These are phyloP conservation scores for Komagataella pseudopastoris DNA, from an alignment of 805 yeast species.

Conservation along the genomic window DNA sequence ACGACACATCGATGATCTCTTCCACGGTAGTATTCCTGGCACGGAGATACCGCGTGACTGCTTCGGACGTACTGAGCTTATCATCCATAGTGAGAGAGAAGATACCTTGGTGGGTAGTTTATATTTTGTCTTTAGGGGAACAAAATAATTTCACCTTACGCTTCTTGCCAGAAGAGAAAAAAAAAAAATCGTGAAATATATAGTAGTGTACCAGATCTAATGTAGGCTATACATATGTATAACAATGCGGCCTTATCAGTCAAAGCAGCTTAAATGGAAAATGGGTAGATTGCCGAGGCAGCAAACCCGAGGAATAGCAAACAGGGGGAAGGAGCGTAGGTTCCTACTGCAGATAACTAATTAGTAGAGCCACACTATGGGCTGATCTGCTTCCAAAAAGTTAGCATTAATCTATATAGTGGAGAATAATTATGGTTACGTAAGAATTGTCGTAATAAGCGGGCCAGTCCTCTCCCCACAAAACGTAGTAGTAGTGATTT, in stretches of 20 bases:
- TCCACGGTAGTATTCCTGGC: conserved; percentile 31
- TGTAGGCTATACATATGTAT: background rate
- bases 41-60: conserved; percentile 43
- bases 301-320: background rate
- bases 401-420: background rate
- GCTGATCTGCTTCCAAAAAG: background rate
- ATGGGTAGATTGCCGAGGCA: background rate
- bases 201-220: background rate
- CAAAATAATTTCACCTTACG: background rate
- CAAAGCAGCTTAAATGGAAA: background rate
- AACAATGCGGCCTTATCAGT: background rate
- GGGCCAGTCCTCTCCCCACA: background rate
- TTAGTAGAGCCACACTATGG: background rate
- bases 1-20: conserved; percentile 24
- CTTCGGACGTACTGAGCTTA: conserved; percentile 24
- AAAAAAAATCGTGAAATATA: too few relatives aligned
- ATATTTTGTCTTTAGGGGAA: background rate
- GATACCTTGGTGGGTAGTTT: background rate
- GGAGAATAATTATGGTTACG: background rate
- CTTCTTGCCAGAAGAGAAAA: background rate
- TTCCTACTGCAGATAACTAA: background rate
- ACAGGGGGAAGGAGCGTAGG: background rate
- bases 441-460: background rate
- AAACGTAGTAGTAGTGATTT: background rate
- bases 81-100: background rate